Conservation (phyloP, 257 asterid genomes). For the Rhazya stricta region DNA sequence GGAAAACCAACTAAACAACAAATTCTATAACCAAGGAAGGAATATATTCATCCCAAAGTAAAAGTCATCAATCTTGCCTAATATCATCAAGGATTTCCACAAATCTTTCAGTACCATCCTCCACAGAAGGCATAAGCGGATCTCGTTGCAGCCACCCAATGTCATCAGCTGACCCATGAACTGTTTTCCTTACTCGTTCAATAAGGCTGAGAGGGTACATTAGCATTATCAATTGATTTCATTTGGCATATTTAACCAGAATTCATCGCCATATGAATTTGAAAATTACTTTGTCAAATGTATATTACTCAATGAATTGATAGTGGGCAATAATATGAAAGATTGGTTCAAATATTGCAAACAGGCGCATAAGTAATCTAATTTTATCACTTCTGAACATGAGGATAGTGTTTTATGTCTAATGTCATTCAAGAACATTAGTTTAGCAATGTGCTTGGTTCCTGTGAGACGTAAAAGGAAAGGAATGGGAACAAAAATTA, state of each 20-base stretch:
- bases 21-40: conserved; percentile 11
- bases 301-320: neutral
- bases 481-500: neutral
- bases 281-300: neutral
- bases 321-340: neutral
- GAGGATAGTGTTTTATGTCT: neutral
- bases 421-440: neutral
- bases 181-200: conserved; percentile 71
- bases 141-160: conserved; percentile 87
- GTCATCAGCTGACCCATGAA: conserved; percentile 95
- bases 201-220: conserved; percentile 27
- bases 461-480: neutral
- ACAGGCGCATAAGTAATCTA: neutral
- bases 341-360: neutral
- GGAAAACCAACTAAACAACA: conserved; percentile 22
- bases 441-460: neutral
- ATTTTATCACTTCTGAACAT: neutral
- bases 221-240: neutral
- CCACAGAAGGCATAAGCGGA: conserved; percentile 81
- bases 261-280: neutral
- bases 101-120: conserved; percentile 81
- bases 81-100: conserved; percentile 72
- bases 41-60: neutral
- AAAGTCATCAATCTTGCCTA: conserved; percentile 32
- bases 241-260: neutral